A percentile compares a stretch with the other conserved stretches of the same genome.
phyloP scores from a whole-genome alignment of 1,284 basidiomycete species.

The Marasmius fiardii region DNA sequence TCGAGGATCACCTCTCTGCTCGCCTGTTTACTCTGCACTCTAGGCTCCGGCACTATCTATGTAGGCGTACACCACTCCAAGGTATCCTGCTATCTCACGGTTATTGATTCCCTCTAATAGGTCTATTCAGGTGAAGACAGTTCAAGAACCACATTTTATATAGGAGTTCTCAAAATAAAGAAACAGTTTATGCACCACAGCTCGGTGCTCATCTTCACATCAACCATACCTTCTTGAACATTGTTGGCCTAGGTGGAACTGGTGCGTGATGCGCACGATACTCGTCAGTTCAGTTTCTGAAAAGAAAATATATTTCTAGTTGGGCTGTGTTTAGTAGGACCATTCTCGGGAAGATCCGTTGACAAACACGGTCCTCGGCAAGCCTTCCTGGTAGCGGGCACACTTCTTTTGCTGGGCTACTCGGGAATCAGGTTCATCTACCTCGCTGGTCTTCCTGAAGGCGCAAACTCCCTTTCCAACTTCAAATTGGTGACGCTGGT shows the following conservation, averaged over 20 bases:
- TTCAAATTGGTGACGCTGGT: constrained; percentile 39
- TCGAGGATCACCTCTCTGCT: constrained; percentile 37
- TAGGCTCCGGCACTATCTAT: constrained; percentile 64
- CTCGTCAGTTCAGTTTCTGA: constrained; percentile 5
- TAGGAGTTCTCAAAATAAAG: constrained; percentile 1
- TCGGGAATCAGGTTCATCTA: constrained; percentile 63
- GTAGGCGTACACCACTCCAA: constrained; percentile 36
- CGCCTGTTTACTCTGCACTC: constrained; percentile 45
- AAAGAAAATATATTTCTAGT: constrained; percentile 30
- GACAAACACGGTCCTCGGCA: constrained; percentile 57
- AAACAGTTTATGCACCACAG: constrained; percentile 69
- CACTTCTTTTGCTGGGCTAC: constrained; percentile 58
- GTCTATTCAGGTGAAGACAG: constrained; percentile 45
- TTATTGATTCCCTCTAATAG: constrained; percentile 17
- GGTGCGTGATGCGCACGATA: constrained; percentile 39
- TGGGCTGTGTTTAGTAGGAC: constrained; percentile 51
- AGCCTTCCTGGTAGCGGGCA: constrained; percentile 40
- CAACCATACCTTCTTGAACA: constrained; percentile 67
- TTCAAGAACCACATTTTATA: no score
- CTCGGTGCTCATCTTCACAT: constrained; percentile 58
- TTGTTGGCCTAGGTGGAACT: constrained; percentile 62
- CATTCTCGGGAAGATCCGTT: constrained; percentile 63
- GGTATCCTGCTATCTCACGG: neutral
- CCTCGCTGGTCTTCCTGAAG: constrained; percentile 39
- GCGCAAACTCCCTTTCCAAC: constrained; percentile 20